phyloP scores from a whole-genome alignment of 345 rosid species.

The Clarkia xantiana region DNA sequence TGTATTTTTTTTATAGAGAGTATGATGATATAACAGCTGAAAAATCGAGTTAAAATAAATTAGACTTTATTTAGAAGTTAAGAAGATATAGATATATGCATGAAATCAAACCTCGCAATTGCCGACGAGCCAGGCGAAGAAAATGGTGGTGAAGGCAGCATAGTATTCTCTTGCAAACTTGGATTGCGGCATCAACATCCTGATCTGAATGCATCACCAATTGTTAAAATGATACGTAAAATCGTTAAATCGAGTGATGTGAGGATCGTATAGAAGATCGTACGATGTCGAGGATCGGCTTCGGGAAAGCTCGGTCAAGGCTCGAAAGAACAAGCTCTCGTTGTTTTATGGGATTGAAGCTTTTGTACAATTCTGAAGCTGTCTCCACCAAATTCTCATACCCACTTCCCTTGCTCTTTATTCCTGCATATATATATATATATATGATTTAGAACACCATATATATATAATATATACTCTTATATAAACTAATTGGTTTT shows the following conservation, averaged over 20 bases:
- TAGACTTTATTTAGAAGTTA: too few species aligned
- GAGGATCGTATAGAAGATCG: too few species aligned
- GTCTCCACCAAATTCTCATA: constrained; percentile 65
- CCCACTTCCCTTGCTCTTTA: constrained; percentile 26
- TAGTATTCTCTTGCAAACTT: constrained; percentile 59
- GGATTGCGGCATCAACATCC: constrained; percentile 39
- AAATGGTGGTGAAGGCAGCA: constrained; percentile 69
- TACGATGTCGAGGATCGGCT: constrained; percentile 34
- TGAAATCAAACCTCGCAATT: constrained; percentile 61
- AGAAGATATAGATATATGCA: too few species aligned
- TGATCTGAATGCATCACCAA: constrained; percentile 28
- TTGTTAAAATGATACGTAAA: neutral
- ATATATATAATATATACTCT: neutral
- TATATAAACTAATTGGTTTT: too few species aligned
- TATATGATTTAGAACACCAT: too few species aligned
- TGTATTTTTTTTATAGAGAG: too few species aligned
- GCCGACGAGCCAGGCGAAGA: constrained; percentile 81
- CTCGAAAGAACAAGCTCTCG: constrained; percentile 47
- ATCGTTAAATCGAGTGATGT: too few species aligned
- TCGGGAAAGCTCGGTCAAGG: constrained; percentile 43
- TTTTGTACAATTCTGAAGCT: constrained; percentile 29
- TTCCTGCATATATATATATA: constrained; percentile 20
- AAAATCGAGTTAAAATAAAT: too few species aligned
- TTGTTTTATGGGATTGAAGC: constrained; percentile 29
- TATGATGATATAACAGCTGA: too few species aligned